Evolutionary conservation across 2,329 filamentous ascomycete species (phyloP).

Genomic region (Sarocladiaceae sp.): DNA sequence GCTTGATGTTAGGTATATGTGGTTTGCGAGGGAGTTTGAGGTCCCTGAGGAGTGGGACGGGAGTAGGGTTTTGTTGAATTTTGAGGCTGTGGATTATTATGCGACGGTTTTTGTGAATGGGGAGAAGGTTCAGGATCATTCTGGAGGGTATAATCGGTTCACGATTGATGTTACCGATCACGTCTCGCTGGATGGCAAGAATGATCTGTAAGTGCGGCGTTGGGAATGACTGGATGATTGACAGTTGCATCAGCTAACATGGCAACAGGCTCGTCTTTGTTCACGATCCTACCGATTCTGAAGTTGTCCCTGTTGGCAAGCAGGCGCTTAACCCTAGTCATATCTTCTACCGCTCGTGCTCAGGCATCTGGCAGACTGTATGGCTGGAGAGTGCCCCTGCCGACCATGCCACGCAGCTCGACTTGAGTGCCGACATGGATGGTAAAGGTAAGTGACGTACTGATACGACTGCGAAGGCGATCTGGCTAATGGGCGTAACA

Average conservation of each 20-base stretch:
- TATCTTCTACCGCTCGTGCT: constrained; percentile 70
- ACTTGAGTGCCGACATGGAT: constrained; percentile 53
- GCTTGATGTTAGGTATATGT: constrained; percentile 37
- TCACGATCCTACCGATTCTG: constrained; percentile 61
- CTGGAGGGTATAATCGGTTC: constrained; percentile 61
- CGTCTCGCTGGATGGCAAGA: constrained; percentile 36
- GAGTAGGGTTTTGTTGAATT: constrained; percentile 46
- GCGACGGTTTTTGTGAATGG: constrained; percentile 57
- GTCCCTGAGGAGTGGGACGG: constrained; percentile 43
- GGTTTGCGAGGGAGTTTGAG: constrained; percentile 47
- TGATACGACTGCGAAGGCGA: not conserved
- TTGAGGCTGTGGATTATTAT: constrained; percentile 56
- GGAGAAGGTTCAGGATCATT: constrained; percentile 44
- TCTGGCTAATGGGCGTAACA: constrained; percentile 19
- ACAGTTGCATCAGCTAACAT: not conserved
- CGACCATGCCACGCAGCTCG: constrained; percentile 53
- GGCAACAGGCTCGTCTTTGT: constrained; percentile 56
- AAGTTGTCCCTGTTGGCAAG: constrained; percentile 63
- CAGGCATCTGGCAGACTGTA: constrained; percentile 71
- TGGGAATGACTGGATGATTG: too few relatives aligned
- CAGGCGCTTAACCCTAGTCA: constrained; percentile 52
- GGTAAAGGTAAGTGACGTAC: constrained; percentile 38
- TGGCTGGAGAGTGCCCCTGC: constrained; percentile 63
- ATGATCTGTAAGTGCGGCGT: constrained; percentile 55
- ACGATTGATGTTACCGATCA: constrained; percentile 52